These are phyloP conservation scores for Pseudogymnoascus sp. DNA, from an alignment of 2,329 filamentous ascomycete species.

Conservation along the genomic window DNA sequence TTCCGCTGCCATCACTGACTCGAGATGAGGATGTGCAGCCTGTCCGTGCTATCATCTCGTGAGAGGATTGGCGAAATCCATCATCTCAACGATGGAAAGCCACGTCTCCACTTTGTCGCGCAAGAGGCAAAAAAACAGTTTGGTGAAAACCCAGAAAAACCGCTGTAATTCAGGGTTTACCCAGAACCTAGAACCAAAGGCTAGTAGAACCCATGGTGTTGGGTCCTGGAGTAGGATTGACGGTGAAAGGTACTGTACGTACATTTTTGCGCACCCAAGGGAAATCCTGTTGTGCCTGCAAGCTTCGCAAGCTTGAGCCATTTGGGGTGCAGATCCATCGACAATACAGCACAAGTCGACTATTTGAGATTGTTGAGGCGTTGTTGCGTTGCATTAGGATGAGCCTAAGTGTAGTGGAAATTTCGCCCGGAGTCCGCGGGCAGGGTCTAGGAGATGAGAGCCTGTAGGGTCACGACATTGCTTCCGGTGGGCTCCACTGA, in stretches of 20 bases:
- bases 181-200: not conserved
- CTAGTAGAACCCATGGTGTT: constrained; percentile 3
- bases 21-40: constrained; percentile 5
- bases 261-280: not conserved
- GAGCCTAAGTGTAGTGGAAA: constrained; percentile 7
- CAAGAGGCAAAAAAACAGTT: not conserved
- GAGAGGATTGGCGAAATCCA: constrained; percentile 2
- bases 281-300: not conserved
- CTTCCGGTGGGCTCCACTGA: constrained; percentile 1
- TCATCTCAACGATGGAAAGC: not conserved
- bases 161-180: constrained; percentile 5
- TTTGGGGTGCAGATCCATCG: constrained; percentile 1
- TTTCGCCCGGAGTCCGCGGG: not conserved
- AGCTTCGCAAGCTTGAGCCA: not conserved
- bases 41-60: constrained; percentile 8
- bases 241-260: not conserved
- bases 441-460: constrained; percentile 1
- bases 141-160: not conserved
- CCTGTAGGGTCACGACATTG: constrained; percentile 5
- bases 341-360: constrained; percentile 1
- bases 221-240: constrained; percentile 2
- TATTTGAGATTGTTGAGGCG: constrained; percentile 5
- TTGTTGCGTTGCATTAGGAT: constrained; percentile 8
- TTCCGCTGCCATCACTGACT: constrained; percentile 3
- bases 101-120: not conserved